Evolutionary conservation across 768 basidiomycete genomes (phyloP), one percentile per base, ranked within the genome.

Genomic region (Suillus subalutaceus): DNA sequence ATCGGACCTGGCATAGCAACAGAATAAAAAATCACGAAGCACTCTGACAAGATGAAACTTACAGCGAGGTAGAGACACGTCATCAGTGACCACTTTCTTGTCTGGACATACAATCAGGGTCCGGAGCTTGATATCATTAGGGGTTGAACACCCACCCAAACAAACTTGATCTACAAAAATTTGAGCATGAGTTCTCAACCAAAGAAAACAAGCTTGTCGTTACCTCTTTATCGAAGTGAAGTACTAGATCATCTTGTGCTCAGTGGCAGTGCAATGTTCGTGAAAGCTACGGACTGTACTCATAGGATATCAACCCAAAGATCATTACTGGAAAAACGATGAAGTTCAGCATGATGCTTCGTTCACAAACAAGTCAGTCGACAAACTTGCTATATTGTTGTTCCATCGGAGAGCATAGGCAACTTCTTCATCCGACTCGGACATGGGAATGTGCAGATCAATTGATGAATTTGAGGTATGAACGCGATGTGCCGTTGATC

Each of bases 221-320:
- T 23, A 58, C 57, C 57, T 58, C 57, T 58, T 58, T 58, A 3
- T 58, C 57, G n/a, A 58, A 58, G n/a, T 38, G 37, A 38, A 58
- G 23, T 7, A 58, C 57, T 58, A 58, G 13, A 38, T 23, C 0
- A 58, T 37, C 10, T 56, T 37, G 32, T 3, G 55, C 55, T 56
- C 20, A 56, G 55, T 37, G 9, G 30, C 35, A 23, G 23, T 23
- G 20, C 37, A 58, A 58, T 16, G 15, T 23, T 38, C 23, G 12
- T 38, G 13, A 58, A 58, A 38, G 57, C 37, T 58, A 58, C 57
- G 38, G 57, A 58, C 57, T 23, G 57, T 58, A 58, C 6, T 58
- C 57, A 40, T 58, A 58, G n/a, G 57, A 38, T 9, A 58, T 15
- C 8, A 58, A 6, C 4, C n/a, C n/a, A 58, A 35, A 15, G 0